Evolutionary conservation across 441 rosid species (phyloP), one percentile per base, ranked within the genome.

Genomic region (Aquilaria agallochum): DNA sequence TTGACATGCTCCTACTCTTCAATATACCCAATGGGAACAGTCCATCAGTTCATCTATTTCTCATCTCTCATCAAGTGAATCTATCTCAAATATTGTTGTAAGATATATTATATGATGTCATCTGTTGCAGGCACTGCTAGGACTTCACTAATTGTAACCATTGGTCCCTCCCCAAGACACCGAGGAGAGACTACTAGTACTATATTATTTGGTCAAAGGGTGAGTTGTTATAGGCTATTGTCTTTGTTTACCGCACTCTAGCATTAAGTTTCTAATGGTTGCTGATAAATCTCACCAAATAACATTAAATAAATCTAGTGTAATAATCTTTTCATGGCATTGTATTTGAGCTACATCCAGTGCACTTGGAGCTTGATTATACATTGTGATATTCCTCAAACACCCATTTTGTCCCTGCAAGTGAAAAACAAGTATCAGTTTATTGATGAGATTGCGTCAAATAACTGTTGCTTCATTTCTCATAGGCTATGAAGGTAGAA

Each of bases 141-240:
- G 77, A 95, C 98, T 46, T 95, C 99, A 34, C 74, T 95, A 67
- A 76, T 95, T 74, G 96, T 95, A 62, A 92, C 99, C 58, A 86
- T 95, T 56, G 99, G 98, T 46, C 98, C 99, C 62, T 95, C 99
- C 55, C 97, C 99, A 13, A 97, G 97, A 57, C 98, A 95, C 68
- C 84, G 97, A 74, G 99, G 99, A 74, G 99, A 95, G 84, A 95
- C 99, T 71, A 76, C 92, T 58, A 95, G 98, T 67, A 95, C 99
- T n/a, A 92, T 95, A 77, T 72, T 86, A 80, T 95, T 95, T 83
- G 99, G 99, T 66, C 99, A 95, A 74, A 84, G 99, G 90, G 99
- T 92, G 63, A 68, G 84, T 57, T 73, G 53, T 71, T 50, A 33
- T 55, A 30, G 7, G 5, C 42, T 36, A 8, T 36, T 8, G 42